phyloP scores from a whole-genome alignment of 2,329 filamentous ascomycete species.

The Paraconiothyrium sp. region DNA sequence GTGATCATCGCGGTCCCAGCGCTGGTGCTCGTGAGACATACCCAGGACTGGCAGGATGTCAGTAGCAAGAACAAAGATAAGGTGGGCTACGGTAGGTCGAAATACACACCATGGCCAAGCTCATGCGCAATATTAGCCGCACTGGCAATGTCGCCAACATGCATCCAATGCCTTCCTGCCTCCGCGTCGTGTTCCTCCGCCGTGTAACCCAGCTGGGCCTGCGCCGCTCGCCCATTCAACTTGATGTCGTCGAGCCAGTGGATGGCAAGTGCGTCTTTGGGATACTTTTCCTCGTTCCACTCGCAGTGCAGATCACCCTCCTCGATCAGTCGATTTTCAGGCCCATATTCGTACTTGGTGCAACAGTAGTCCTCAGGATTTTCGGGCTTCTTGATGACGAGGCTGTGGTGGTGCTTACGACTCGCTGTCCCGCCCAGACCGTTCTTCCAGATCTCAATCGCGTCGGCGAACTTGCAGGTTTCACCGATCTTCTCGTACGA shows the following conservation, averaged over 20 bases:
- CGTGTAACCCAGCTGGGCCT: neutral
- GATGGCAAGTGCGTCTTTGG: neutral
- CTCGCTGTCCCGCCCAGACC: neutral
- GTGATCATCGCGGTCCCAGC: constrained; percentile 13
- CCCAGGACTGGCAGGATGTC: constrained; percentile 7
- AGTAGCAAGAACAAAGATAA: neutral
- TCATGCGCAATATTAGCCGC: neutral
- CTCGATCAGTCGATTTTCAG: neutral
- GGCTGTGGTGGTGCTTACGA: neutral
- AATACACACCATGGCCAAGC: constrained; percentile 2
- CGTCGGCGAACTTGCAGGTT: neutral
- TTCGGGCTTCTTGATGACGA: neutral
- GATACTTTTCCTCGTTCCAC: neutral
- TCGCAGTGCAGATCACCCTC: neutral
- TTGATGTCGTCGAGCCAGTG: neutral
- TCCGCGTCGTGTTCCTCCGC: neutral
- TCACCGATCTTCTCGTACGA: neutral
- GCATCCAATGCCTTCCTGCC: neutral
- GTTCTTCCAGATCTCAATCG: neutral
- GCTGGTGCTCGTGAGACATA: constrained; percentile 15
- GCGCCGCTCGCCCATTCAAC: neutral
- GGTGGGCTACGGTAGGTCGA: no score
- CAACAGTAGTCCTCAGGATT: neutral
- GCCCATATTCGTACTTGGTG: neutral
- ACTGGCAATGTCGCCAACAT: neutral